phyloP scores from a whole-genome alignment of 768 basidiomycete genomes.

The Suillus clintonianus region DNA sequence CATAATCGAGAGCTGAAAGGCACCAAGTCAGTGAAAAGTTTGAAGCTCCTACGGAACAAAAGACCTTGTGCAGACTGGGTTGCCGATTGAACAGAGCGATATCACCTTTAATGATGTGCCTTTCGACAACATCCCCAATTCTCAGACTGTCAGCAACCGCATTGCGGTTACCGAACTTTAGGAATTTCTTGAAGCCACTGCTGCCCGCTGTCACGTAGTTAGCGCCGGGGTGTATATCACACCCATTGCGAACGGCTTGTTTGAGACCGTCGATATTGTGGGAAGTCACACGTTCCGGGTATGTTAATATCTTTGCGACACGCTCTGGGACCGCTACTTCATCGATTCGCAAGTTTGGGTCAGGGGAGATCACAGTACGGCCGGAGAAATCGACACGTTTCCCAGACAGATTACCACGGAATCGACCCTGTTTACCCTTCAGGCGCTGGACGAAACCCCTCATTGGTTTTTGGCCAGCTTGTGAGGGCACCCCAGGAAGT shows the following conservation, averaged over 20 bases:
- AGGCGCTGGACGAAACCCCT: constrained; percentile 97
- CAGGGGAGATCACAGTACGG: constrained; percentile 97
- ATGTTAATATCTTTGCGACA: constrained; percentile 92
- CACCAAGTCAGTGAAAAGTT: constrained; percentile 7
- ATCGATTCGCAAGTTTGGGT: constrained; percentile 98
- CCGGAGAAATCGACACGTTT: constrained; percentile 99
- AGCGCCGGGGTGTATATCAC: constrained; percentile 91
- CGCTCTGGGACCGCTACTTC: constrained; percentile 97
- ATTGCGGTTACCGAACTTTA: constrained; percentile 82
- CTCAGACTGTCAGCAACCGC: constrained; percentile 80
- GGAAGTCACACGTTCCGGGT: constrained; percentile 90
- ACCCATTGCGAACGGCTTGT: constrained; percentile 82
- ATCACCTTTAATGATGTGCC: constrained; percentile 94
- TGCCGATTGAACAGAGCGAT: constrained; percentile 98
- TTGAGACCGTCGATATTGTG: constrained; percentile 84
- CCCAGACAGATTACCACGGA: constrained; percentile 96
- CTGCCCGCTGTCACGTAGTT: constrained; percentile 88
- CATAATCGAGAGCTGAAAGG: constrained; percentile 90
- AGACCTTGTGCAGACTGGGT: constrained; percentile 93
- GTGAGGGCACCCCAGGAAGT: constrained; percentile 87
- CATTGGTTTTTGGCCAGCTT: constrained; percentile 90
- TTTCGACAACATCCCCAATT: constrained; percentile 91
- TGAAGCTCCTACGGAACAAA: constrained; percentile 5
- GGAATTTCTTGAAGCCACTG: constrained; percentile 80
- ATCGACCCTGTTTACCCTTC: constrained; percentile 98